Conservation (phyloP, 345 rosid genomes). For the Gossypium thurberi region DNA sequence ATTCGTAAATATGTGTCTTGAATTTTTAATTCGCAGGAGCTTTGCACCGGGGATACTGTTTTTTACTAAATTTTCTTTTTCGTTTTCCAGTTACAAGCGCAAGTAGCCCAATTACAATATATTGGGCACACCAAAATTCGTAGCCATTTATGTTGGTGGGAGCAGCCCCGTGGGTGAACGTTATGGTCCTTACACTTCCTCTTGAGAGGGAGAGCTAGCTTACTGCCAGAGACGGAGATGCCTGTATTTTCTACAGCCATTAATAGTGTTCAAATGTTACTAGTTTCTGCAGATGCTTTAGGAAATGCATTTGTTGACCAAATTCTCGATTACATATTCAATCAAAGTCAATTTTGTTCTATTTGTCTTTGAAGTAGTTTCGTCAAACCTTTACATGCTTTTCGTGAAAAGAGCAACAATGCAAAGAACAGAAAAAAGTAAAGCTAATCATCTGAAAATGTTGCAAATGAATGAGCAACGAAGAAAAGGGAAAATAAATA, state of each 20-base stretch:
- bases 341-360: background rate
- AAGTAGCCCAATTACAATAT: constrained; percentile 18
- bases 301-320: background rate
- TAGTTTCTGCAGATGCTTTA: background rate
- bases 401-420: background rate
- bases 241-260: background rate
- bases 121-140: background rate
- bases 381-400: background rate
- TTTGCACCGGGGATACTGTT: background rate
- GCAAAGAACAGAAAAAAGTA: background rate
- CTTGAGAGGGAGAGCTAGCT: background rate
- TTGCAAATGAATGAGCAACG: background rate
- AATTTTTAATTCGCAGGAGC: background rate
- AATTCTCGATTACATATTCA: background rate
- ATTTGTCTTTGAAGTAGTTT: background rate
- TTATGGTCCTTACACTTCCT: background rate
- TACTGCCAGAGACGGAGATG: background rate
- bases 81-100: constrained; percentile 34
- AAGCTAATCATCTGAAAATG: background rate
- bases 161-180: background rate
- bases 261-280: background rate
- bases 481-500: background rate
- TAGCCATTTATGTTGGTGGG: background rate
- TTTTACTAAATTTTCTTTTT: background rate
- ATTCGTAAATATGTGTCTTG: background rate